Evolutionary conservation across 2,329 filamentous ascomycete species (phyloP), one percentile per base, ranked within the genome.

Genomic region (Catunica adiposa): DNA sequence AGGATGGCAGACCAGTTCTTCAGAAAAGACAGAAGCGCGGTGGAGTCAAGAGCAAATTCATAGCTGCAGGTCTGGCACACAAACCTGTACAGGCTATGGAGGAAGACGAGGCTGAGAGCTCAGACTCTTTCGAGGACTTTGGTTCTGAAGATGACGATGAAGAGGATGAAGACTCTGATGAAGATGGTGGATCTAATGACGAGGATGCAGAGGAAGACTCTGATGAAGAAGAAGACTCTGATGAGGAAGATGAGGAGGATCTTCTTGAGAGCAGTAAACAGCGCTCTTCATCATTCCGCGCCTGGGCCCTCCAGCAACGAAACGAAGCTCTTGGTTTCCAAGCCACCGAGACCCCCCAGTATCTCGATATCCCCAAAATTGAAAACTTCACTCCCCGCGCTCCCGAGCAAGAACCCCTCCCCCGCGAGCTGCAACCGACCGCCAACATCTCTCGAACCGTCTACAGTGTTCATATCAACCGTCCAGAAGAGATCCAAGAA

Each of bases 241-340:
- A 52, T 3, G 59, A 63, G 7, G 44, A 48, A 26, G 60, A 62
- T 15, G 62, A 63, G 1, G 62, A 67, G 1, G 63, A 67, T 2
- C 60, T 59, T 1, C 60, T 61, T 1, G 66, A 67, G 11, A 62
- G 62, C 63, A 65, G 50, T 62, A 64, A 15, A 65, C 67, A 9
- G 61, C 69, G 59, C 66, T 66, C 69, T 5, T 80, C 78, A 1
- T 88, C 87, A 0, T 98, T 98, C 74, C 97, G 97, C 67, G 78
- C 84, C 1, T 98, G 92, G 92, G 92, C 92, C 20, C 81, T 83
- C 29, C 80, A 86, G 62, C 84, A 92, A 67, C 79, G 89, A 57
- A 95, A 96, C 63, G 79, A 90, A 62, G 84, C 86, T 3, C 72
- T 94, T 31, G 89, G 89, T 0, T 82, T 77, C 61, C 61, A 74